phyloP scores from a whole-genome alignment of 257 asterid genomes.

The Solanum phureja region DNA sequence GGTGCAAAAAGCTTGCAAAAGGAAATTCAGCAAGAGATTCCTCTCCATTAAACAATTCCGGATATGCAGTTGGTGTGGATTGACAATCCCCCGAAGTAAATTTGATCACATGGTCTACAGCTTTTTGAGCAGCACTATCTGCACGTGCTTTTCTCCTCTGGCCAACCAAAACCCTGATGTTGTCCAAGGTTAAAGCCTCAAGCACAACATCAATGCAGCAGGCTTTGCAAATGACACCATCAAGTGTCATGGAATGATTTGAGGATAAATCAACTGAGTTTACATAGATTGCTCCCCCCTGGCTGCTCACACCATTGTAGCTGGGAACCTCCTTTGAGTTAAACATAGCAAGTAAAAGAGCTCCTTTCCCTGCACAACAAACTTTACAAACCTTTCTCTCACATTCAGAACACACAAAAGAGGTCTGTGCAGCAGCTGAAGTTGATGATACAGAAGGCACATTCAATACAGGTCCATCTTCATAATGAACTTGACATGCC shows the following conservation, averaged over 20 bases:
- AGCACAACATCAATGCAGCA: conserved; percentile 81
- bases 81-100: conserved; percentile 28
- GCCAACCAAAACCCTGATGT: conserved; percentile 71
- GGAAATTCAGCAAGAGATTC: conserved; percentile 97
- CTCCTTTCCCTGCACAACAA: conserved; percentile 87
- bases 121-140: conserved; percentile 54
- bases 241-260: conserved; percentile 42
- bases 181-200: conserved; percentile 69
- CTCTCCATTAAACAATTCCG: conserved; percentile 56
- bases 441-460: conserved; percentile 27
- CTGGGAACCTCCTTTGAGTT: conserved; percentile 49
- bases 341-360: conserved; percentile 44
- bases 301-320: conserved; percentile 39
- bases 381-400: conserved; percentile 66
- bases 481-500: conserved; percentile 64
- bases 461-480: conserved; percentile 39
- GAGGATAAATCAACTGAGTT: conserved; percentile 53
- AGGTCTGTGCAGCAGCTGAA: conserved; percentile 26
- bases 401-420: conserved; percentile 62
- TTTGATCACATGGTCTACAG: conserved; percentile 53
- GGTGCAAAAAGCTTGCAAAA: conserved; percentile 76
- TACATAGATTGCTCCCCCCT: conserved; percentile 64
- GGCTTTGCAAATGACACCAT: conserved; percentile 62
- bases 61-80: conserved; percentile 26
- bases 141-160: conserved; percentile 53